phyloP scores from a whole-genome alignment of 1,284 basidiomycete species.

The Stereum hirsutum region DNA sequence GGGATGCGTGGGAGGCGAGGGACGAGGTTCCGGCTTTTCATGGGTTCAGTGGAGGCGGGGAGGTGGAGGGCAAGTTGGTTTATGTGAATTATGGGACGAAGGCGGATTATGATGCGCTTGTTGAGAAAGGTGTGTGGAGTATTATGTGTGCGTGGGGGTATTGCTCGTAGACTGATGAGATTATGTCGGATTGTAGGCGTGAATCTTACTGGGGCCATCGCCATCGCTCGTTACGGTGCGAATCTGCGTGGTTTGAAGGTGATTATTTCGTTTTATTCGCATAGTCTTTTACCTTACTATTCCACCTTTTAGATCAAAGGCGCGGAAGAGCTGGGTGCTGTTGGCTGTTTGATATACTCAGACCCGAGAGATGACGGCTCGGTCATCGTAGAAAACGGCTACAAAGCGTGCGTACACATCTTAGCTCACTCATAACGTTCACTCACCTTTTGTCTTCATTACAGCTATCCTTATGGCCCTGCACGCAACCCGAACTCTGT shows the following conservation, averaged over 20 bases:
- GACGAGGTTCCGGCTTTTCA: constrained; percentile 59
- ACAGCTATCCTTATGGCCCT: constrained; percentile 72
- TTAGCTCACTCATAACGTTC: background rate
- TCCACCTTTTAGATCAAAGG: constrained; percentile 49
- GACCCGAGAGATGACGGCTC: constrained; percentile 87
- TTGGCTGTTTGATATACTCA: constrained; percentile 72
- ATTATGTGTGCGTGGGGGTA: too few relatives aligned
- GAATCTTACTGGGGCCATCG: constrained; percentile 74
- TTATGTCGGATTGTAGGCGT: constrained; percentile 40
- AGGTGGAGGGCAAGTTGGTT: constrained; percentile 61
- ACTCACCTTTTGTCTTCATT: constrained; percentile 2
- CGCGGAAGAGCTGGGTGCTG: constrained; percentile 79
- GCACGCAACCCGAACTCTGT: constrained; percentile 80
- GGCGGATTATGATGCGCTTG: constrained; percentile 32
- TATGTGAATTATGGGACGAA: constrained; percentile 81
- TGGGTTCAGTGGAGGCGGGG: constrained; percentile 57
- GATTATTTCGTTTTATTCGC: constrained; percentile 3
- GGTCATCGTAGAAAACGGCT: constrained; percentile 74
- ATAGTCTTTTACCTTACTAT: background rate
- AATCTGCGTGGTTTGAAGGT: constrained; percentile 83
- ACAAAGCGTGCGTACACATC: constrained; percentile 33
- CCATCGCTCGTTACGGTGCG: constrained; percentile 76
- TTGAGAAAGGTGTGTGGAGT: constrained; percentile 23
- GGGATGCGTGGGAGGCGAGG: constrained; percentile 51
- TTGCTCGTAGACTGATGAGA: too few relatives aligned